Evolutionary conservation across 768 basidiomycete species (phyloP), one percentile per base, ranked within the genome.

Genomic region (Erythrobasidium yunnanense): DNA sequence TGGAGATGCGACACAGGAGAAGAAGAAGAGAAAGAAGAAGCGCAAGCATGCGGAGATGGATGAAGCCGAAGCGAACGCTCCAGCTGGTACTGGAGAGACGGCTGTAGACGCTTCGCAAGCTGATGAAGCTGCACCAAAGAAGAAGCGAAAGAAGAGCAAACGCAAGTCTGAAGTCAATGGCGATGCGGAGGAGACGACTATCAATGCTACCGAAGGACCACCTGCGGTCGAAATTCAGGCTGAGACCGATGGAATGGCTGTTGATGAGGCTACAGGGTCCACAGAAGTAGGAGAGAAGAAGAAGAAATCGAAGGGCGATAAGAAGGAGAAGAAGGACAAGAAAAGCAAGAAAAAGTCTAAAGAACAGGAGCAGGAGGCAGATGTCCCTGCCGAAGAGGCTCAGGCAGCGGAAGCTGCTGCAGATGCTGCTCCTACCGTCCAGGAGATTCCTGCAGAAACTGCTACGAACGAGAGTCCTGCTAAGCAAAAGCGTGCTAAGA

Each of bases 21-120:
- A 63, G 50, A 38, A 55, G 32, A 50, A 23, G 30, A 53, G n/a
- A 63, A 67, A 30, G 34, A 38, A 47, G 38, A 33, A 23, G 49
- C 32, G 35, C n/a, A 65, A 30, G 34, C 4, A 42, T n/a, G 34
- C 68, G 42, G 30, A 50, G 45, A 29, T 35, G 78, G 87, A 5
- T 20, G 30, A 5, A 83, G 84, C 69, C 78, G 77, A 22, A 76
- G 80, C 71, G 84, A 84, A 72, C 79, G 74, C 15, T 83, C 69
- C 38, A 42, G 38, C 38, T 42, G 38, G n/a, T n/a, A 42, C 11
- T 42, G n/a, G 11, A 42, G 38, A 42, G 38, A n/a, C 38, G 11
- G 38, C 11, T 11, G 38, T 11, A 42, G 38, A 42, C n/a, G 38
- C n/a, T 11, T 11, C 38, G 38, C 50, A 52, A 52, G 50, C 50